Base-by-base conservation (phyloP, 2,329 filamentous ascomycete species). In the Colletotrichum somersetense region DNA sequence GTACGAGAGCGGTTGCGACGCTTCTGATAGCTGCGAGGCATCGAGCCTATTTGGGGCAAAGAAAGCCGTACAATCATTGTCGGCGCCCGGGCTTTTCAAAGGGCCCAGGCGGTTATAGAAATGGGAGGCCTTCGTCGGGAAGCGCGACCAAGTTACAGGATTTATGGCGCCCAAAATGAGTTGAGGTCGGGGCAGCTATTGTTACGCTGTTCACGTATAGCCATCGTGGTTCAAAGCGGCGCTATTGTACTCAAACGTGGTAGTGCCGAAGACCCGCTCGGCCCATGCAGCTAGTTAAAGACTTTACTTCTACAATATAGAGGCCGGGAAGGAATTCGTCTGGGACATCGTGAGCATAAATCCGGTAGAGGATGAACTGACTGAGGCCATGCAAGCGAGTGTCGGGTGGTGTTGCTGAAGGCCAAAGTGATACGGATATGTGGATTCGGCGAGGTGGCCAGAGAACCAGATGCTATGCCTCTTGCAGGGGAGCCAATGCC, bases 21-120 rank as follows among this genome's bases (percentile, higher is more conserved):
- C 59, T 72, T 66, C 70, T 72, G 66, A 61, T 55, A 65, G 70
- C 55, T 69, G 70, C 70, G 65, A 72, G 70, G 69, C 70, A 72
- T 69, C 55, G n/a, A 40, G 46, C 46, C 44, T 8, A 10, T 64
- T 14, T 44, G 58, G 61, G 59, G 52, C 40, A 48, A 48, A n/a
- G 53, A 48, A 48, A 35, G 42, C 53, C 50, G 18, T 40, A 53
- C 42, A 46, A 30, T 38, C 50, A 48, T 50, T 16, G 2, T 35
- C 23, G 16, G 7, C n/a, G 64, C 26, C 58, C 12, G 30, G 59
- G 14, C 53, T 23, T 12, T 33, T 12, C 38, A 48, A 40, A 48
- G 61, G 70, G 70, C 42, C 70, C 65, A 69, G 55, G 59, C 59
- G 66, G 48, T 42, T 44, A n/a, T 44, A n/a, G 23, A 23, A 35